Percentiles rank a stretch among this genome's conserved stretches.
phyloP scores from a whole-genome alignment of 2,329 filamentous ascomycete genomes.

The Fusarium sp. region DNA sequence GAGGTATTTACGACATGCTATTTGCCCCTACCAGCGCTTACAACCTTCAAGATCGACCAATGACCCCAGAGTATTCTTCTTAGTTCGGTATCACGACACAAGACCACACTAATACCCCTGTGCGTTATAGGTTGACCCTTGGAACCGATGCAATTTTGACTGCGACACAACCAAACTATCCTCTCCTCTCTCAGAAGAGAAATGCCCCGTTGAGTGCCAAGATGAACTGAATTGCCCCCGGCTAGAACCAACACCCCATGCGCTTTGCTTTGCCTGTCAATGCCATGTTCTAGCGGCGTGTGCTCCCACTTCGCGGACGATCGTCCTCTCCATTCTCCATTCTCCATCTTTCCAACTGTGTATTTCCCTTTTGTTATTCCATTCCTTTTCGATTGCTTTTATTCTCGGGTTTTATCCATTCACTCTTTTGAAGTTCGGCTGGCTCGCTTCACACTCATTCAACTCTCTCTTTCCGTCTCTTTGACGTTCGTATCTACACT shows the following conservation, averaged over 20 bases:
- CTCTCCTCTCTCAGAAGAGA: conserved; percentile 10
- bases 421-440: conserved; percentile 39
- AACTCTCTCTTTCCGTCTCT: conserved; percentile 14
- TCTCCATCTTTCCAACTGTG: conserved; percentile 29
- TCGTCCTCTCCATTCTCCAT: conserved; percentile 18
- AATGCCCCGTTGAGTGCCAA: conserved; percentile 28
- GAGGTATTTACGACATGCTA: conserved; percentile 39
- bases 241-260: conserved; percentile 7
- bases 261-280: conserved; percentile 17
- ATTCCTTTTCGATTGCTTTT: conserved; percentile 39
- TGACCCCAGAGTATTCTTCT: conserved; percentile 11
- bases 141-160: conserved; percentile 47
- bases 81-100: conserved; percentile 33
- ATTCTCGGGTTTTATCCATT: conserved; percentile 22
- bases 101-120: conserved; percentile 35
- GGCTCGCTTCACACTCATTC: conserved; percentile 39
- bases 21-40: conserved; percentile 23
- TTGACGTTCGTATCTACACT: conserved; percentile 23
- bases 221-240: conserved; percentile 23
- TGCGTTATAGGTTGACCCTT: conserved; percentile 42
- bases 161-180: conserved; percentile 36
- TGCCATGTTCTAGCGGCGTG: conserved; percentile 21
- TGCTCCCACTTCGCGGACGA: conserved; percentile 15
- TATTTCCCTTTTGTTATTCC: conserved; percentile 31
- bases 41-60: conserved; percentile 23